Percentiles rank a stretch among this genome's conserved stretches.
Evolutionary conservation across 805 yeast species (phyloP).

Genomic region (Myxozyma geophila): DNA sequence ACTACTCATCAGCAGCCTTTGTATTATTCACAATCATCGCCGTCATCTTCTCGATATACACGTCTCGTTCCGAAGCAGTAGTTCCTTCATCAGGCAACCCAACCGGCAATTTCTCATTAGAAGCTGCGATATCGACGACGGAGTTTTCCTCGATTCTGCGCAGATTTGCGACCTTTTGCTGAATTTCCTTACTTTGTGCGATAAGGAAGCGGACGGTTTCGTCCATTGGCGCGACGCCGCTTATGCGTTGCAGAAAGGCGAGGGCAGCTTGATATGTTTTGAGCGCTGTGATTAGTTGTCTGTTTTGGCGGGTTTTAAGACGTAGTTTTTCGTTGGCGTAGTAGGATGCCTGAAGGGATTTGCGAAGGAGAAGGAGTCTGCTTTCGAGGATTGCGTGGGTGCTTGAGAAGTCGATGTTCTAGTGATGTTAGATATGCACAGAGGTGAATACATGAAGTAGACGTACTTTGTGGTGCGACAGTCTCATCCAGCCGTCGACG

Average conservation of each 20-base stretch:
- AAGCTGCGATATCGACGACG: background rate
- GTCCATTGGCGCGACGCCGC: slow-evolving; percentile 34
- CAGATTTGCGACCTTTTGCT: slow-evolving; percentile 8
- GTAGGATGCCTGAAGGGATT: slow-evolving; percentile 31
- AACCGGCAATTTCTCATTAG: background rate
- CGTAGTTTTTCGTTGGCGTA: slow-evolving; percentile 29
- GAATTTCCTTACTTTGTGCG: slow-evolving; percentile 27
- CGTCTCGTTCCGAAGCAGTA: slow-evolving; percentile 23
- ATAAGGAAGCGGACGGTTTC: slow-evolving; percentile 35
- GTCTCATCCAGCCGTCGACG: slow-evolving; percentile 66
- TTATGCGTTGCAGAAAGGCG: slow-evolving; percentile 24
- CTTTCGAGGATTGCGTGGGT: slow-evolving; percentile 23
- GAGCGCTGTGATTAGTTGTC: slow-evolving; percentile 16
- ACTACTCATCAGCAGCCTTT: slow-evolving; percentile 3
- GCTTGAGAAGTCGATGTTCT: slow-evolving; percentile 30
- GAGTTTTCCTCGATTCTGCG: slow-evolving; percentile 15
- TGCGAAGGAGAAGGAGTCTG: slow-evolving; percentile 30
- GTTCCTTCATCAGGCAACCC: slow-evolving; percentile 1
- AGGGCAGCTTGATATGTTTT: slow-evolving; percentile 26
- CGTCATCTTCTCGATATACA: slow-evolving; percentile 36
- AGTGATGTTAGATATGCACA: background rate
- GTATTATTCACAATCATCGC: slow-evolving; percentile 29
- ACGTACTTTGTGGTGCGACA: slow-evolving; percentile 66
- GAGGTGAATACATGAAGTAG: slow-evolving; percentile 17
- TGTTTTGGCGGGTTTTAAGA: slow-evolving; percentile 13